Conservation (phyloP, 768 basidiomycete species). For the Mycena vulgaris region DNA sequence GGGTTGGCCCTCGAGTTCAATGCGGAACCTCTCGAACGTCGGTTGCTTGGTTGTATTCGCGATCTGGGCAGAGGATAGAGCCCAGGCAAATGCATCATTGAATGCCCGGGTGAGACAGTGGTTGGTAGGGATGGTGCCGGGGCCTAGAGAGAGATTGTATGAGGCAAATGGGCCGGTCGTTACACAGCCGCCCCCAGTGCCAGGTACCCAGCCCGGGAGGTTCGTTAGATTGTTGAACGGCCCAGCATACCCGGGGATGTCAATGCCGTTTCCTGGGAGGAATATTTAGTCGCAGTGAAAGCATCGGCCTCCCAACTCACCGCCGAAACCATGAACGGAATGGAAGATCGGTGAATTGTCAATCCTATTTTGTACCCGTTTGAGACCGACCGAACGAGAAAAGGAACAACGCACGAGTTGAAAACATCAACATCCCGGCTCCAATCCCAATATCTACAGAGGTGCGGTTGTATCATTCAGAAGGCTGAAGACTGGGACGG, state of each 20-base stretch:
- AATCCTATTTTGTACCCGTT: slow-evolving; percentile 19
- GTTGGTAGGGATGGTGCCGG: slow-evolving; percentile 48
- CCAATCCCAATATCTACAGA: slow-evolving; percentile 40
- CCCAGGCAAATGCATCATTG: slow-evolving; percentile 37
- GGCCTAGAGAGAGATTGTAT: slow-evolving; percentile 51
- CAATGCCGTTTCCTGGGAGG: slow-evolving; percentile 53
- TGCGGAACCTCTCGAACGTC: slow-evolving; percentile 52
- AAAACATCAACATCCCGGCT: slow-evolving; percentile 33
- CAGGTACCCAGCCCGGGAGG: slow-evolving; percentile 21
- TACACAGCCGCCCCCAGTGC: slow-evolving; percentile 42
- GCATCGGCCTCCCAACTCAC: neutral
- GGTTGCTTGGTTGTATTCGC: slow-evolving; percentile 44
- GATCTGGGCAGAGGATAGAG: slow-evolving; percentile 42
- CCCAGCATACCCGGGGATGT: slow-evolving; percentile 41
- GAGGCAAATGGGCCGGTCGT: slow-evolving; percentile 52
- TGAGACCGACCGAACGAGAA: neutral
- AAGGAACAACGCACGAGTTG: slow-evolving; percentile 20
- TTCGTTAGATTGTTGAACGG: slow-evolving; percentile 28
- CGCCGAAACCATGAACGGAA: slow-evolving; percentile 39
- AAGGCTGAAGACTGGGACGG: neutral
- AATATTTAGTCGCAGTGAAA: neutral
- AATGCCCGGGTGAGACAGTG: slow-evolving; percentile 53
- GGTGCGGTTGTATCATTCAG: neutral
- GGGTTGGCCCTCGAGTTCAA: slow-evolving; percentile 53
- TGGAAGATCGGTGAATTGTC: slow-evolving; percentile 37